These are phyloP conservation scores for Marvania coccoides DNA, from an alignment of 139 green algal genomes.

Conservation along the genomic window DNA sequence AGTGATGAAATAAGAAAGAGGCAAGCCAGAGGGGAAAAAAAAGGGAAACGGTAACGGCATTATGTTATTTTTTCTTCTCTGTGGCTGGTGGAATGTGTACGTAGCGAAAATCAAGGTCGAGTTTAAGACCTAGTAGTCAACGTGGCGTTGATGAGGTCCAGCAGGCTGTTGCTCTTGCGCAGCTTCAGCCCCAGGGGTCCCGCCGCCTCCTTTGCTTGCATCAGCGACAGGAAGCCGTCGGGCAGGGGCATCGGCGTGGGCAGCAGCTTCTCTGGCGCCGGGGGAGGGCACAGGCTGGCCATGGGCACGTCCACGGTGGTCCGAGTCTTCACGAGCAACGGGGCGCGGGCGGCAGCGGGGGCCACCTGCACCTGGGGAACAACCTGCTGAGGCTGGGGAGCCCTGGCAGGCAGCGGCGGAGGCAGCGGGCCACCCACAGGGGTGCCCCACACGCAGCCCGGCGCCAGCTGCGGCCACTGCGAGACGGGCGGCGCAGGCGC, in stretches of 20 bases:
- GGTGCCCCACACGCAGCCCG: conserved; percentile 34
- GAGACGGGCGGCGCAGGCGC: neutral
- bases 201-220: neutral
- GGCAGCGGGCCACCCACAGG: conserved; percentile 15
- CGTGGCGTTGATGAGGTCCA: conserved; percentile 42
- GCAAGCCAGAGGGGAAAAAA: neutral
- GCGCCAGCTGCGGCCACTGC: conserved; percentile 13
- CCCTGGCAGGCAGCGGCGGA: neutral
- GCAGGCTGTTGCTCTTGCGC: conserved; percentile 31
- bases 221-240: neutral
- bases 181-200: conserved; percentile 41
- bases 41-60: neutral
- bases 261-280: neutral
- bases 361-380: neutral
- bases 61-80: neutral
- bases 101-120: too few relatives aligned
- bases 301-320: neutral
- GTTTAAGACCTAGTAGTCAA: too few relatives aligned
- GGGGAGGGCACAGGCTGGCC: neutral
- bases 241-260: neutral
- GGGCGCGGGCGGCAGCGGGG: neutral
- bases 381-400: too few relatives aligned
- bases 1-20: neutral
- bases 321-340: neutral
- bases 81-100: neutral